These are phyloP conservation scores for Naganishia antarctica DNA, from an alignment of 768 basidiomycete species.

Conservation along the genomic window DNA sequence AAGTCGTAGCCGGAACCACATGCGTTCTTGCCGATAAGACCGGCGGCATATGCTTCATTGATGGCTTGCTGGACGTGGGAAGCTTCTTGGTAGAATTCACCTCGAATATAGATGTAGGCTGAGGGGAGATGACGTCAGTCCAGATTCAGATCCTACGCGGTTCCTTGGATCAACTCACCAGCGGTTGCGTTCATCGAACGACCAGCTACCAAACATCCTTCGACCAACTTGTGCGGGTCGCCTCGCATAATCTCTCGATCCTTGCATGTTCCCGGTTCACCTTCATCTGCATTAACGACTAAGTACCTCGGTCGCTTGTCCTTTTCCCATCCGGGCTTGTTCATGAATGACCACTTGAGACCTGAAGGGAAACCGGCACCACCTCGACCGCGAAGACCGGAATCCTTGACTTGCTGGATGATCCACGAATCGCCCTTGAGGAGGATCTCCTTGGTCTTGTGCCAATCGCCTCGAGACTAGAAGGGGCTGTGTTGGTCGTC, in stretches of 20 bases:
- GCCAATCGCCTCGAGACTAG: slow-evolving; percentile 81
- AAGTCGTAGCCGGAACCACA: slow-evolving; percentile 91
- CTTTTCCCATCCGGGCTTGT: slow-evolving; percentile 98
- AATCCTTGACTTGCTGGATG: slow-evolving; percentile 91
- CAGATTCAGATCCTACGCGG: too few species aligned
- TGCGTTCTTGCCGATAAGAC: slow-evolving; percentile 80
- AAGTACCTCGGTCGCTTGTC: slow-evolving; percentile 86
- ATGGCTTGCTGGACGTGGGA: slow-evolving; percentile 91
- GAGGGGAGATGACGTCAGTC: not conserved
- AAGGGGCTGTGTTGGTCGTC: not conserved
- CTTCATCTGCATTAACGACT: slow-evolving; percentile 97
- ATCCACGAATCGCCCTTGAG: slow-evolving; percentile 96
- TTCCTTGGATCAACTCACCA: slow-evolving; percentile 50
- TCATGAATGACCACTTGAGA: slow-evolving; percentile 73
- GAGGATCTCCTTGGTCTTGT: slow-evolving; percentile 91
- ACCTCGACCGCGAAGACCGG: slow-evolving; percentile 88
- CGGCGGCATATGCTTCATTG: slow-evolving; percentile 84
- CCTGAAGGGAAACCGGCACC: slow-evolving; percentile 96
- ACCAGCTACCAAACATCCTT: slow-evolving; percentile 95
- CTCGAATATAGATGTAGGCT: slow-evolving; percentile 99
- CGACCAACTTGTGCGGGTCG: slow-evolving; percentile 96
- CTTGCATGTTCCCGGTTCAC: slow-evolving; percentile 98
- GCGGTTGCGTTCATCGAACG: slow-evolving; percentile 95
- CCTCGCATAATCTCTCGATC: slow-evolving; percentile 97
- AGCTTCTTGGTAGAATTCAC: slow-evolving; percentile 95